Evolutionary conservation across 2,329 filamentous ascomycete genomes (phyloP).

Genomic region (Neoarthrinium moseri): DNA sequence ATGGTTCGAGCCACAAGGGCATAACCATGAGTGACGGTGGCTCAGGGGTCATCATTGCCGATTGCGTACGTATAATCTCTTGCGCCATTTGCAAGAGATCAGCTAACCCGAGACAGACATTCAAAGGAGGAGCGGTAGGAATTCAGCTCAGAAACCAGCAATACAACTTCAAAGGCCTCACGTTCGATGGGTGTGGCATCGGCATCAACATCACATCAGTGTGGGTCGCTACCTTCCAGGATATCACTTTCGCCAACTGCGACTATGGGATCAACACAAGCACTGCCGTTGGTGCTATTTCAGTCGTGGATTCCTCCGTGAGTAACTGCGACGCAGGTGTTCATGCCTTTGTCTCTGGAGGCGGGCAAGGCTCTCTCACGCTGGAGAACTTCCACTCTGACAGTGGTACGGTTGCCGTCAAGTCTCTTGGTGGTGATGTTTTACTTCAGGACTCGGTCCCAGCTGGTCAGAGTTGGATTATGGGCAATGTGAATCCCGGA

Average conservation of each 20-base stretch:
- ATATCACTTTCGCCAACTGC: constrained; percentile 25
- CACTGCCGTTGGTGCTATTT: constrained; percentile 22
- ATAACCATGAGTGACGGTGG: constrained; percentile 33
- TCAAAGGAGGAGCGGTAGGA: constrained; percentile 30
- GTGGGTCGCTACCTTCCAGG: constrained; percentile 27
- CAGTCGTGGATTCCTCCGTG: constrained; percentile 28
- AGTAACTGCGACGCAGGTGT: constrained; percentile 23
- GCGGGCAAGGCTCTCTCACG: constrained; percentile 25
- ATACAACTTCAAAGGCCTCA: constrained; percentile 31
- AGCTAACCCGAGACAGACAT: constrained; percentile 14
- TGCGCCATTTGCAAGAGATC: not conserved
- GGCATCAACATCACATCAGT: constrained; percentile 25
- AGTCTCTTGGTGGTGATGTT: constrained; percentile 15
- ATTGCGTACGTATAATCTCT: constrained; percentile 14
- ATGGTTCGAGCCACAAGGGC: constrained; percentile 30
- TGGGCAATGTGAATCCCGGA: constrained; percentile 20
- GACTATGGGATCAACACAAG: constrained; percentile 28
- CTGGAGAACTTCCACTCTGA: constrained; percentile 25
- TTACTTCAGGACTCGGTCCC: constrained; percentile 19
- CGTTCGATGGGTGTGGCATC: constrained; percentile 28
- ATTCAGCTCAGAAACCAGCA: constrained; percentile 30
- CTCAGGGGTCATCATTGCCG: constrained; percentile 29
- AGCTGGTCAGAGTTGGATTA: constrained; percentile 23
- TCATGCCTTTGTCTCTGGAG: constrained; percentile 21
- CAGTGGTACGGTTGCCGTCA: constrained; percentile 18